Conservation (phyloP, 495 filamentous ascomycete species). For the Penicillium bovifimosum region DNA sequence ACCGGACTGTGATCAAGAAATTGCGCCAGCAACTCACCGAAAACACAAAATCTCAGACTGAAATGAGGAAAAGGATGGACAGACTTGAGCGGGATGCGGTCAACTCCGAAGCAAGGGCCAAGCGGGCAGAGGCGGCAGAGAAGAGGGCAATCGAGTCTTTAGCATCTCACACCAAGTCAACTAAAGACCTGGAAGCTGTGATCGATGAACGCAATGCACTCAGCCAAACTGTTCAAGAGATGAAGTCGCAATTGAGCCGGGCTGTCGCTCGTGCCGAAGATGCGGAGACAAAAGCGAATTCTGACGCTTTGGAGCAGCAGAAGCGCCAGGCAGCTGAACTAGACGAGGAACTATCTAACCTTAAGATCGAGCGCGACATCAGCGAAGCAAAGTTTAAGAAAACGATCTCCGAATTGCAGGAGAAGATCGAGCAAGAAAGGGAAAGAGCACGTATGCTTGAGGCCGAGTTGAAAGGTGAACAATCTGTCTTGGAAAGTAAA, state of each 20-base stretch:
- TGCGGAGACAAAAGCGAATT: constrained; percentile 59
- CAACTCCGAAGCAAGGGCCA: constrained; percentile 53
- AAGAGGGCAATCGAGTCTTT: constrained; percentile 59
- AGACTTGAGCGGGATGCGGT: constrained; percentile 59
- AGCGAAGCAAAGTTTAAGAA: constrained; percentile 61
- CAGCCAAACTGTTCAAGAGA: constrained; percentile 57
- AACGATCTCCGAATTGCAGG: constrained; percentile 64
- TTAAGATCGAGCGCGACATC: constrained; percentile 72
- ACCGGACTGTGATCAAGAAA: constrained; percentile 78
- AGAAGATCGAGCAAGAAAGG: constrained; percentile 66
- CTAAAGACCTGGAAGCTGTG: constrained; percentile 65
- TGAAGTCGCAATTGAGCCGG: constrained; percentile 66
- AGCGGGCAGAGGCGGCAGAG: constrained; percentile 61
- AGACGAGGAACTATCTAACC: constrained; percentile 63
- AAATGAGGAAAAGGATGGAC: constrained; percentile 52
- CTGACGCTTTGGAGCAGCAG: constrained; percentile 66
- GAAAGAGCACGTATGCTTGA: constrained; percentile 68
- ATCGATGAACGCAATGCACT: constrained; percentile 62
- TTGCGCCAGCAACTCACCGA: constrained; percentile 63
- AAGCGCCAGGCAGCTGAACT: constrained; percentile 60
- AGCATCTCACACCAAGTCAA: constrained; percentile 58
- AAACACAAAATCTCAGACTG: constrained; percentile 44
- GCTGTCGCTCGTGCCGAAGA: constrained; percentile 60
- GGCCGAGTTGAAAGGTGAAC: constrained; percentile 76
- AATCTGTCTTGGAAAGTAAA: constrained; percentile 76